These are phyloP conservation scores for Scheffersomyces amazonensis DNA, from an alignment of 805 yeast species.

Conservation along the genomic window DNA sequence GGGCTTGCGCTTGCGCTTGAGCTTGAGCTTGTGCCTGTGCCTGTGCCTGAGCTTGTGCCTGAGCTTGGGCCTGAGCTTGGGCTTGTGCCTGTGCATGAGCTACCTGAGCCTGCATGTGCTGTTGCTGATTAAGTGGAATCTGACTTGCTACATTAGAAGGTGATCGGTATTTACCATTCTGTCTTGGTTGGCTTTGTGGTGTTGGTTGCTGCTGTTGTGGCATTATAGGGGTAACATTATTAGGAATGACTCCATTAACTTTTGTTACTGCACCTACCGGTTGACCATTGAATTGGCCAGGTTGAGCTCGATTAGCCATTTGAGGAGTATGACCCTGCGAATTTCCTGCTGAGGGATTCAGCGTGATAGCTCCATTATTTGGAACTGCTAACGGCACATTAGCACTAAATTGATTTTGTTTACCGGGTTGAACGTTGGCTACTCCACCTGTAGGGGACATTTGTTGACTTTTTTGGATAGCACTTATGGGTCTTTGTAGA, in stretches of 20 bases:
- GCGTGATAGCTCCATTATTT: background rate
- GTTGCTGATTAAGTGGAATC: constrained; percentile 3
- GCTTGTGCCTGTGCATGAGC: background rate
- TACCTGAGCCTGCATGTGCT: constrained; percentile 3
- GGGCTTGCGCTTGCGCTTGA: background rate
- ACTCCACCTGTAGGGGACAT: background rate
- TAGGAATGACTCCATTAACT: constrained; percentile 11
- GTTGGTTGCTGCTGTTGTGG: constrained; percentile 24
- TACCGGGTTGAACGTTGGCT: constrained; percentile 3
- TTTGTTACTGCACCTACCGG: constrained; percentile 6
- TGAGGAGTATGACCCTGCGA: constrained; percentile 31
- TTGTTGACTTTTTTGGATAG: background rate
- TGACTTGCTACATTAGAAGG: constrained; percentile 4
- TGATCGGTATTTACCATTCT: constrained; percentile 4
- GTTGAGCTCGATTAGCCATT: constrained; percentile 22
- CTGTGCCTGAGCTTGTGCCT: constrained; percentile 14
- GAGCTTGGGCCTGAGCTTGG: constrained; percentile 13
- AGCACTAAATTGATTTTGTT: background rate
- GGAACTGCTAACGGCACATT: background rate
- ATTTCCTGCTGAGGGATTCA: constrained; percentile 8
- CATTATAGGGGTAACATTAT: constrained; percentile 20
- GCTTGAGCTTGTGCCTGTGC: background rate
- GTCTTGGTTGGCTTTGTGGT: constrained; percentile 16
- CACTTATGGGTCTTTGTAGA: background rate
- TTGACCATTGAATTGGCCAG: constrained; percentile 6